phyloP scores from a whole-genome alignment of 2,329 filamentous ascomycete species.

The Fusarium veterinarium region DNA sequence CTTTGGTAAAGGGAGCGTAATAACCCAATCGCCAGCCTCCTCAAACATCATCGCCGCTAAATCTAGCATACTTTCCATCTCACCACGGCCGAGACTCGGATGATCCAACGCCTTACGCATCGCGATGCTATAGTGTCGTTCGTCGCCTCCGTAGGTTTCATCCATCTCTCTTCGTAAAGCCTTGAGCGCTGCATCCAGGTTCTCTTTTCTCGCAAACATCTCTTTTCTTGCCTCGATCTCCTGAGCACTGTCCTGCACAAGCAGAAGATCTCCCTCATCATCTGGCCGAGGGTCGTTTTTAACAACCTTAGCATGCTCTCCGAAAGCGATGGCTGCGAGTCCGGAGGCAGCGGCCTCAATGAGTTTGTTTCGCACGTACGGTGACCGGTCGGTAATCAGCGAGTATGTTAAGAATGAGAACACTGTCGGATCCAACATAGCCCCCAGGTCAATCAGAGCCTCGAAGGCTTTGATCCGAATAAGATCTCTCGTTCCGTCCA shows the following conservation, averaged over 20 bases:
- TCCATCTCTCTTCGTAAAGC: slow-evolving; percentile 59
- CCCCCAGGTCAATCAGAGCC: slow-evolving; percentile 71
- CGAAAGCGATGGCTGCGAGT: slow-evolving; percentile 72
- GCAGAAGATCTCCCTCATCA: slow-evolving; percentile 52
- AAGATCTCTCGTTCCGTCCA: slow-evolving; percentile 71
- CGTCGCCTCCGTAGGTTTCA: slow-evolving; percentile 53
- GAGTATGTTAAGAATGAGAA: slow-evolving; percentile 67
- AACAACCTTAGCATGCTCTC: slow-evolving; percentile 63
- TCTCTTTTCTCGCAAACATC: slow-evolving; percentile 73
- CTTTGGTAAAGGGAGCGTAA: slow-evolving; percentile 56
- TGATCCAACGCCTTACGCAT: slow-evolving; percentile 59
- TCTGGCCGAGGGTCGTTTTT: slow-evolving; percentile 53
- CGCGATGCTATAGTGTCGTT: slow-evolving; percentile 54
- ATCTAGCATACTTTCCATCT: slow-evolving; percentile 57
- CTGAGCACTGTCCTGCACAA: slow-evolving; percentile 56
- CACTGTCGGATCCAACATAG: slow-evolving; percentile 65
- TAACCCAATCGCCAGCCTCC: slow-evolving; percentile 55
- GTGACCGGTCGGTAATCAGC: slow-evolving; percentile 71
- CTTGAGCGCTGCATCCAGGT: slow-evolving; percentile 66
- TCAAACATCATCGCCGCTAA: slow-evolving; percentile 61
- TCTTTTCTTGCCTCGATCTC: slow-evolving; percentile 70
- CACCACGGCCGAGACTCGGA: slow-evolving; percentile 52
- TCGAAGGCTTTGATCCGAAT: slow-evolving; percentile 76
- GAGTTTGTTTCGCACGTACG: slow-evolving; percentile 69
- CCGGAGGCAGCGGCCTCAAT: slow-evolving; percentile 70